Evolutionary conservation across 768 basidiomycete genomes (phyloP), one percentile per base, ranked within the genome.

Genomic region (Leccinum broughii): DNA sequence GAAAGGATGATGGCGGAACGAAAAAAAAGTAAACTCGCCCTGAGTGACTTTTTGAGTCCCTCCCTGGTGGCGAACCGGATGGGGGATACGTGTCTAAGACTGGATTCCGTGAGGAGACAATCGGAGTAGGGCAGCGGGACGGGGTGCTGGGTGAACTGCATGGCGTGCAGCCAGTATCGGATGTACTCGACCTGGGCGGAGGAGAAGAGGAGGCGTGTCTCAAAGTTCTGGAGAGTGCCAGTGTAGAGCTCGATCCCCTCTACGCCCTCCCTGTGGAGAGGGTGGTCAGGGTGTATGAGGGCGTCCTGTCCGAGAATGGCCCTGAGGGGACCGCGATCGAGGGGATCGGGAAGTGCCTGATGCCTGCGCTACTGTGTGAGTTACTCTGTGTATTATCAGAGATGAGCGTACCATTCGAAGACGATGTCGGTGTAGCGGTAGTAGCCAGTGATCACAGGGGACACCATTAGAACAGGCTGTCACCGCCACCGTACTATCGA

Each of bases 361-460:
- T 80, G 72, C 90, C 90, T 92, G 44, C 4, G 8, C 3, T 6
- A 5, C 22, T 32, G 3, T 26, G 63, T 50, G 35, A 56, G 64
- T 9, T 20, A 17, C n/a, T 1, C 41, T 44, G 49, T 4, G n/a
- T 51, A 54, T 2, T 56, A 15, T 59, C 37, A 37, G 41, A 6
- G 28, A 4, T 7, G 57, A n/a, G 22, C 67, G 64, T 66, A 88
- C 91, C 88, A 92, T 71, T 92, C 87, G 58, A 86, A 93, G 82
- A 85, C 88, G 55, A 94, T 87, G 73, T 95, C 92, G 0, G 91
- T 91, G 70, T 89, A 93, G 55, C 93, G 78, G 71, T 92, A 93
- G 68, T 88, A 93, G 14, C 90, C 90, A 59, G 82, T 86, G 53
- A 86, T 73, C 5, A 84, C 78, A 5, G 81, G 76, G 28, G 74